Conservation (phyloP, 192 early-diverging fungal species). For the Coemansia reversa region DNA sequence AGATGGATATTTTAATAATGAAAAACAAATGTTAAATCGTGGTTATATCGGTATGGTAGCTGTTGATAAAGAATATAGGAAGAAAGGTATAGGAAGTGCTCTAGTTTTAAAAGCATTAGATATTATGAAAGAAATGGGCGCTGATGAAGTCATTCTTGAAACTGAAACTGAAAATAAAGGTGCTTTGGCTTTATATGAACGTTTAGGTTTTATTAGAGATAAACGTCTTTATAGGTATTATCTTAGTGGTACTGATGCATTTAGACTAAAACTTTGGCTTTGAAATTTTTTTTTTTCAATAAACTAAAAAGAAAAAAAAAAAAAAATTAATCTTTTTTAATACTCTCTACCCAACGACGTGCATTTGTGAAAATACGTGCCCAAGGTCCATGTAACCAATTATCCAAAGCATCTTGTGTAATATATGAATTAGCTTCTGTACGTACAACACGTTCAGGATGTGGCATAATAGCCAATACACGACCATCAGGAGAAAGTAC, state of each 20-base stretch:
- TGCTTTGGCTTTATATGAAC: constrained; percentile 84
- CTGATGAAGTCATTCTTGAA: constrained; percentile 86
- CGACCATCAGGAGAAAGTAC: constrained; percentile 82
- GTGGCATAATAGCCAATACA: constrained; percentile 95
- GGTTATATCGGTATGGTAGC: constrained; percentile 99
- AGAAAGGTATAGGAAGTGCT: constrained; percentile 72
- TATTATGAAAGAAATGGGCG: constrained; percentile 70
- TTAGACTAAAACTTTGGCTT: constrained; percentile 68
- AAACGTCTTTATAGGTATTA: constrained; percentile 92
- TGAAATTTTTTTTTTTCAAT: constrained; percentile 5
- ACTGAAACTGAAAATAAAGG: constrained; percentile 85
- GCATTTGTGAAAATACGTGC: constrained; percentile 92
- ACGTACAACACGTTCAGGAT: constrained; percentile 91
- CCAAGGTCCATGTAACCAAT: constrained; percentile 75
- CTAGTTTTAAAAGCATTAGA: constrained; percentile 73
- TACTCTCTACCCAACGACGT: constrained; percentile 71
- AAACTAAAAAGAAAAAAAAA: too few species aligned
- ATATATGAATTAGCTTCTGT: constrained; percentile 89
- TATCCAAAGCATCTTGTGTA: constrained; percentile 39
- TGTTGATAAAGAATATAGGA: constrained; percentile 77
- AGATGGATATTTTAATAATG: constrained; percentile 20
- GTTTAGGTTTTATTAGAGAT: constrained; percentile 89
- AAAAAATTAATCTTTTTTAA: not conserved
- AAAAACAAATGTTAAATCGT: constrained; percentile 36
- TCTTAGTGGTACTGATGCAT: constrained; percentile 91